Percentiles rank a stretch among this genome's conserved stretches.
These are phyloP conservation scores for Auricularia sp. DNA, from an alignment of 768 basidiomycete genomes.

Conservation along the genomic window DNA sequence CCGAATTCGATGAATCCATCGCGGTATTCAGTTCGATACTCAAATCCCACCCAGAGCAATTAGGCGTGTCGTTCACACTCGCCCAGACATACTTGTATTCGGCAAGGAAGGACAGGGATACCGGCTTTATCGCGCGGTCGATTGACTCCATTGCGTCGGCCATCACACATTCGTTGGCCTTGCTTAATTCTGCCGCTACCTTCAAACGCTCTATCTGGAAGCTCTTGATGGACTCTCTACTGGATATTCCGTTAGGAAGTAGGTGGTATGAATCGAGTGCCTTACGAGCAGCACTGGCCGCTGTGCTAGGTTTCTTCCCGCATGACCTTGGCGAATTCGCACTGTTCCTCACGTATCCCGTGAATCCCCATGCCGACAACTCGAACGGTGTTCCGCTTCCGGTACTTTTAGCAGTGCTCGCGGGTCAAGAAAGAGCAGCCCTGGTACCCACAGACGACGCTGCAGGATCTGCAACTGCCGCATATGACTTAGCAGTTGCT, in stretches of 20 bases:
- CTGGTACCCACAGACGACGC: conserved; percentile 43
- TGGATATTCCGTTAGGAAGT: conserved; percentile 2
- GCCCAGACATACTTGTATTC: conserved; percentile 63
- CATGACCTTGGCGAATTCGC: conserved; percentile 8
- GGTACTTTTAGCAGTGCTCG: not conserved
- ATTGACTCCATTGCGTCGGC: conserved; percentile 60
- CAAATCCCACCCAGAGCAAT: conserved; percentile 47
- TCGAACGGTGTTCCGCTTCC: conserved; percentile 17
- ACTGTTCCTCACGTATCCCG: conserved; percentile 6
- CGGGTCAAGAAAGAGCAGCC: not conserved
- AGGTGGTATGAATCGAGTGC: not conserved
- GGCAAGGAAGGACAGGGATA: conserved; percentile 50
- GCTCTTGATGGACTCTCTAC: conserved; percentile 7
- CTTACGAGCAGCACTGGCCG: conserved; percentile 3
- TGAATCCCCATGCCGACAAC: not conserved
- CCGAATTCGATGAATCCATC: conserved; percentile 69
- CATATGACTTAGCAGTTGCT: conserved; percentile 64
- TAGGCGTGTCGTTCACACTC: conserved; percentile 62
- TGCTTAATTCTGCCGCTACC: conserved; percentile 44
- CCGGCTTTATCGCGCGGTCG: conserved; percentile 68
- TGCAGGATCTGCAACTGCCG: conserved; percentile 43
- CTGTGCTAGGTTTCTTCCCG: not conserved
- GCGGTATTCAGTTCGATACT: conserved; percentile 50
- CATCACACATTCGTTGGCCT: conserved; percentile 40
- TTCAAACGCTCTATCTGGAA: conserved; percentile 80